These are phyloP conservation scores for Tricharina praecox DNA, from an alignment of 495 filamentous ascomycete genomes.

Conservation along the genomic window DNA sequence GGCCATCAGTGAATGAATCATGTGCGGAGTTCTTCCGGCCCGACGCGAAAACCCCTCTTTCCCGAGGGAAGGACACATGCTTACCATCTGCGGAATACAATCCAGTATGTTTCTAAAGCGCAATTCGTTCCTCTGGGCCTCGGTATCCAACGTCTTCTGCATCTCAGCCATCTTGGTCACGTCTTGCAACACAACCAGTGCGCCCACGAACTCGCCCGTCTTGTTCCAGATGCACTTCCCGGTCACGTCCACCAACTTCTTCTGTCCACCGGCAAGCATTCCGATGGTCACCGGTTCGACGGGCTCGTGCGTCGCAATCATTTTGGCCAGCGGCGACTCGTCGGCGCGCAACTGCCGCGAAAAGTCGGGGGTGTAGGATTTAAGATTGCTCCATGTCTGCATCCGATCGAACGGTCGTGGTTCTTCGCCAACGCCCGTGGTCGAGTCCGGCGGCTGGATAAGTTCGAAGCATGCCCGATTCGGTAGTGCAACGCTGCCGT, in stretches of 20 bases:
- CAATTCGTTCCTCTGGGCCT: slow-evolving; percentile 45
- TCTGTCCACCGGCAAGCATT: slow-evolving; percentile 34
- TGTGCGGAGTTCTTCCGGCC: no score
- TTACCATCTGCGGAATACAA: slow-evolving; percentile 48
- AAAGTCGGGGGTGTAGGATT: slow-evolving; percentile 46
- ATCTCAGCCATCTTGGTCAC: slow-evolving; percentile 38
- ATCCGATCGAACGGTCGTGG: slow-evolving; percentile 32
- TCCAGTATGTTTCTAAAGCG: slow-evolving; percentile 54
- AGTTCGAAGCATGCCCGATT: slow-evolving; percentile 45
- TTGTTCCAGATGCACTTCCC: slow-evolving; percentile 44
- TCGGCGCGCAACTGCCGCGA: slow-evolving; percentile 34
- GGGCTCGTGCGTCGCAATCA: slow-evolving; percentile 38
- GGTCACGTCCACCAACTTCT: slow-evolving; percentile 39
- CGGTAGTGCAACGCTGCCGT: slow-evolving; percentile 45
- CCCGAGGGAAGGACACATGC: slow-evolving; percentile 5
- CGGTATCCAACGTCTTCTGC: slow-evolving; percentile 40
- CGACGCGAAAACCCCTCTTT: not conserved
- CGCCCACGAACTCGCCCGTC: slow-evolving; percentile 50
- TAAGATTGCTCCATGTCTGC: slow-evolving; percentile 38
- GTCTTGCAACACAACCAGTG: slow-evolving; percentile 45
- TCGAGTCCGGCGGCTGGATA: slow-evolving; percentile 24
- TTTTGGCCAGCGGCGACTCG: slow-evolving; percentile 44
- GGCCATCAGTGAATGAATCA: no score
- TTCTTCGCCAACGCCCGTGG: slow-evolving; percentile 29
- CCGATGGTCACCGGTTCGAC: slow-evolving; percentile 12